These are phyloP conservation scores for Penicillium thymicola DNA, from an alignment of 2,329 filamentous ascomycete genomes.

Conservation along the genomic window DNA sequence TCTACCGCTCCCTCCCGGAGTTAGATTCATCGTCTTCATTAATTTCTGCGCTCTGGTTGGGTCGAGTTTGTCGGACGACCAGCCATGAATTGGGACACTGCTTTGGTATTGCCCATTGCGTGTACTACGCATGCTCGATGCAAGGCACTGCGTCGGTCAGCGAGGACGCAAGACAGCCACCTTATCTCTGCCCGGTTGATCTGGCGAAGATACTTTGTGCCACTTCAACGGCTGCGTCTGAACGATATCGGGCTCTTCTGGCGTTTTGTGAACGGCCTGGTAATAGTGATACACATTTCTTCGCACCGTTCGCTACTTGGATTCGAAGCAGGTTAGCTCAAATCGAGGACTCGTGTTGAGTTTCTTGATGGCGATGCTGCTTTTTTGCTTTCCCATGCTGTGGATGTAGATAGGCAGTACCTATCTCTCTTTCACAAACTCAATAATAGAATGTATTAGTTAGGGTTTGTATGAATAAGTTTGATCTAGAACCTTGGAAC, in stretches of 20 bases:
- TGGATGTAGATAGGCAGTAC: background rate
- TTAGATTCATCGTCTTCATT: slow-evolving; percentile 17
- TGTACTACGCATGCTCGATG: slow-evolving; percentile 39
- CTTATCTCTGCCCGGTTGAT: slow-evolving; percentile 35
- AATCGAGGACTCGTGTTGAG: background rate
- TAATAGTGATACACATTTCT: slow-evolving; percentile 16
- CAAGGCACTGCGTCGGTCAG: slow-evolving; percentile 30
- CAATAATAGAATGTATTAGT: background rate
- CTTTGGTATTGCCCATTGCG: slow-evolving; percentile 63
- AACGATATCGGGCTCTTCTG: slow-evolving; percentile 23
- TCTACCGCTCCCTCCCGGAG: background rate
- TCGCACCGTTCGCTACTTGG: slow-evolving; percentile 25
- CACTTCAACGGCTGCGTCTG: slow-evolving; percentile 13
- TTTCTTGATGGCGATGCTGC: background rate
- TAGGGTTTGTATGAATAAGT: background rate
- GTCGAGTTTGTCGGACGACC: slow-evolving; percentile 55
- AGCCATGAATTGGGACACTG: slow-evolving; percentile 67
- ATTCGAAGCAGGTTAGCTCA: slow-evolving; percentile 3
- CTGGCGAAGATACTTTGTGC: slow-evolving; percentile 26
- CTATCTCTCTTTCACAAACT: background rate
- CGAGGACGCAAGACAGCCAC: slow-evolving; percentile 34
- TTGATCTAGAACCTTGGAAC: background rate
- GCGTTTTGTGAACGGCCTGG: slow-evolving; percentile 18
- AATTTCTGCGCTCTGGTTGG: slow-evolving; percentile 54
- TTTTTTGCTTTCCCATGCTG: background rate